Base-by-base conservation (phyloP, 2,329 filamentous ascomycete genomes). In the Exophiala aquamarina region DNA sequence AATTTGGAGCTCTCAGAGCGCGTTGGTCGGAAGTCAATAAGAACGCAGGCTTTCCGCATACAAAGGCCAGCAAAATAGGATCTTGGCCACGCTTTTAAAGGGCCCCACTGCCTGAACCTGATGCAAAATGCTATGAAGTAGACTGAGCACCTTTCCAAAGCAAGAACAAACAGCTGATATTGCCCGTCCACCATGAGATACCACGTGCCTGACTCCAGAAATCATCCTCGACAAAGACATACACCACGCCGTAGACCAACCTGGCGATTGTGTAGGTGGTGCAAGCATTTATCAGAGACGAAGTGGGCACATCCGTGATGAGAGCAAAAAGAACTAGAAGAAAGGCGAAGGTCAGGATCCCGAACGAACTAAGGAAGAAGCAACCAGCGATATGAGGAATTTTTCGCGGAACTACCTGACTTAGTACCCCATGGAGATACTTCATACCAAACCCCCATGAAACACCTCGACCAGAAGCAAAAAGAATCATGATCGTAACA, bases 101-200 rank as follows among this genome's bases (percentile, higher is more conserved):
- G n/a, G n/a, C n/a, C n/a, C n/a, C n/a, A n/a, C n/a, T n/a, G n/a
- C n/a, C n/a, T n/a, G n/a, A n/a, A n/a, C n/a, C n/a, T n/a, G n/a
- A n/a, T n/a, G n/a, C n/a, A n/a, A n/a, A n/a, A n/a, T 11, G 23
- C 6, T 26, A 6, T 26, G 17, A 44, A 20, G 29, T 26, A 9
- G 20, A 39, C 36, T 34, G 35, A 18, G 48, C 50, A 8, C 41
- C 63, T 34, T 61, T 51, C 61, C 62, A 67, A 34, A 71, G 50
- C 49, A 70, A 47, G 14, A 57, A 56, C 26, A 74, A 60, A 51
- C 70, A 74, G 50, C 64, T 65, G 1, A 65, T 18, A 61, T 74
- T 75, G 3, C 68, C 68, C 13, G 58, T 60, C 72, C 71, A 75
- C 70, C 71, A 75, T 13, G 61, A 52, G 10, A 68, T 28, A 1